phyloP scores from a whole-genome alignment of 2,329 filamentous ascomycete genomes.

The Penicillium italicum region DNA sequence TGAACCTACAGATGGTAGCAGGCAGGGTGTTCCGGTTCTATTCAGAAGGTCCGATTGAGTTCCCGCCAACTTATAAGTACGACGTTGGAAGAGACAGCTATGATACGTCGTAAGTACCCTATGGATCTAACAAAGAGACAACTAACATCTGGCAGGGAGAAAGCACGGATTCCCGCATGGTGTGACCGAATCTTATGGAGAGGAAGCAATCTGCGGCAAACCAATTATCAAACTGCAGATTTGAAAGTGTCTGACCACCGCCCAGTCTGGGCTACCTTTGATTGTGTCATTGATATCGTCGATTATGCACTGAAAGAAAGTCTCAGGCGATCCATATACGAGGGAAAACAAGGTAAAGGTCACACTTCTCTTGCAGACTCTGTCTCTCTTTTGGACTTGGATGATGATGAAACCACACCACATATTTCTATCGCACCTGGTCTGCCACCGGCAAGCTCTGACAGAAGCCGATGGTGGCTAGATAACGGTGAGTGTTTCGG shows the following conservation, averaged over 20 bases:
- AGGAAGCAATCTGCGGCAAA: constrained; percentile 76
- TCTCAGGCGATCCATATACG: constrained; percentile 73
- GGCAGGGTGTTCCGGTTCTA: constrained; percentile 88
- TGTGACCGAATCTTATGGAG: constrained; percentile 90
- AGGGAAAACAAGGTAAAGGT: constrained; percentile 61
- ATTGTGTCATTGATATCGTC: constrained; percentile 75
- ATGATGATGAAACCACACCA: constrained; percentile 73
- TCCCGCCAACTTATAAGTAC: constrained; percentile 93
- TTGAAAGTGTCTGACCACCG: constrained; percentile 90
- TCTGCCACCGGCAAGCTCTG: constrained; percentile 60
- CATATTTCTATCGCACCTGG: constrained; percentile 82
- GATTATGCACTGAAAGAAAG: constrained; percentile 69
- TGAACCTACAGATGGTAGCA: constrained; percentile 95
- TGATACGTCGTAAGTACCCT: constrained; percentile 72
- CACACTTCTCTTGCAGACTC: constrained; percentile 40
- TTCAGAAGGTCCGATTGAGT: constrained; percentile 81
- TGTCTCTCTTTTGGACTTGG: constrained; percentile 24
- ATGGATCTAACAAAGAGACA: not conserved
- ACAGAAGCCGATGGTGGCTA: constrained; percentile 63
- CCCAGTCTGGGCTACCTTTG: constrained; percentile 88
- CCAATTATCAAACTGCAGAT: constrained; percentile 76
- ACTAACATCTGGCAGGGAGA: constrained; percentile 62
- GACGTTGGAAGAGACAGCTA: constrained; percentile 85
- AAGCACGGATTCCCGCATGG: constrained; percentile 93
- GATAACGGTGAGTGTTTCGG: constrained; percentile 50